phyloP scores from a whole-genome alignment of 1,139 yeast genomes.

The Magnusiomyces clavatus region DNA sequence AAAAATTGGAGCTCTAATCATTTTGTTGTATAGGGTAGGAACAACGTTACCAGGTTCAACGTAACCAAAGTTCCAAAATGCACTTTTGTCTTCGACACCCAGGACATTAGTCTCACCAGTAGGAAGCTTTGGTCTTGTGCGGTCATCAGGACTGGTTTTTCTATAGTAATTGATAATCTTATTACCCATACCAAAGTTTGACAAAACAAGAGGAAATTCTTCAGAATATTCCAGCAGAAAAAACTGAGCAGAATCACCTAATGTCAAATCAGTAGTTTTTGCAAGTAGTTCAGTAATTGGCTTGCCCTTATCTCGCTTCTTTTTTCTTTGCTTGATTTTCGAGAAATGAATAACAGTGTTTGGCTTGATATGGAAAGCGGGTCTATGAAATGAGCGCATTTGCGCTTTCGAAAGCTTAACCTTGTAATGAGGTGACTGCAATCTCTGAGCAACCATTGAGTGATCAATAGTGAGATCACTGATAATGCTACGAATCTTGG shows the following conservation, averaged over 20 bases:
- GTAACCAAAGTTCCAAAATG: conserved; percentile 97
- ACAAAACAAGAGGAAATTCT: conserved; percentile 74
- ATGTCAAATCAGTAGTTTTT: conserved; percentile 65
- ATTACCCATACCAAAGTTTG: conserved; percentile 94
- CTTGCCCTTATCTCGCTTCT: conserved; percentile 84
- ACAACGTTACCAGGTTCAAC: conserved; percentile 93
- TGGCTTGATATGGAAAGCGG: conserved; percentile 65
- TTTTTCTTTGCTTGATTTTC: conserved; percentile 70
- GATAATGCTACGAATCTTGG: conserved; percentile 87
- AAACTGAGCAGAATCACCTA: conserved; percentile 74
- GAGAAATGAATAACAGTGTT: conserved; percentile 72
- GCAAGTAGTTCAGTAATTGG: conserved; percentile 67
- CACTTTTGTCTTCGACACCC: conserved; percentile 91
- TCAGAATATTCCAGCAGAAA: conserved; percentile 85
- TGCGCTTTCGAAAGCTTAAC: conserved; percentile 65
- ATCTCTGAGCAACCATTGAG: conserved; percentile 74
- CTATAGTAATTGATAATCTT: conserved; percentile 89
- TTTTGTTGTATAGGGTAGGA: conserved; percentile 86
- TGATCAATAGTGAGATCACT: conserved; percentile 91
- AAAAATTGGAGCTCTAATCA: conserved; percentile 89
- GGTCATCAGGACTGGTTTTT: conserved; percentile 73
- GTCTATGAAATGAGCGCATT: conserved; percentile 74
- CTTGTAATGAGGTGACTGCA: conserved; percentile 88
- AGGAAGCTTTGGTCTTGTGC: conserved; percentile 76
- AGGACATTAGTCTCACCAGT: conserved; percentile 94